Conservation (phyloP, 2,329 filamentous ascomycete species). For the Talaromyces sp. region DNA sequence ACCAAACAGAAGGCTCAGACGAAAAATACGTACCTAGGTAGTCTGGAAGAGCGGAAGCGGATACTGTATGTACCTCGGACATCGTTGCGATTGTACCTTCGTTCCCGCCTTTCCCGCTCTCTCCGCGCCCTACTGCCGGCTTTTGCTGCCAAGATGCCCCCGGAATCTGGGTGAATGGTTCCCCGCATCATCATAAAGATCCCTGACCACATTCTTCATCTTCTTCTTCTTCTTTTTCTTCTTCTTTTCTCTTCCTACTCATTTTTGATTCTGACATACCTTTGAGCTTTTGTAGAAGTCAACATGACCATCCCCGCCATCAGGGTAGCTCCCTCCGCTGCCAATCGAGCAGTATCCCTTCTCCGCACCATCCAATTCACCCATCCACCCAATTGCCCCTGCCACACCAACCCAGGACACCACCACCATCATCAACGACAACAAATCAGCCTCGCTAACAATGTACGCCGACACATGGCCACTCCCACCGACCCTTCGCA, state of each 20-base stretch:
- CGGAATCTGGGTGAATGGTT: neutral
- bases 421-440: conserved; percentile 62
- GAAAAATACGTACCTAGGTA: conserved; percentile 2
- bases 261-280: neutral
- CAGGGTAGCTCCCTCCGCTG: conserved; percentile 47
- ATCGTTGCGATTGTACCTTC: conserved; percentile 1
- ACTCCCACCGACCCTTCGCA: conserved; percentile 70
- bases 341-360: conserved; percentile 55
- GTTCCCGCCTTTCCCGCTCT: conserved; percentile 6
- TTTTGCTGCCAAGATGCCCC: neutral
- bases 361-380: conserved; percentile 89
- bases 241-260: neutral
- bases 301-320: conserved; percentile 42
- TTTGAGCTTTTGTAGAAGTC: neutral
- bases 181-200: conserved; percentile 10
- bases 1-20: neutral
- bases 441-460: conserved; percentile 52
- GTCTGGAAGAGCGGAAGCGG: neutral
- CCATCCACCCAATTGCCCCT: conserved; percentile 84
- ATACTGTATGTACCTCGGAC: conserved; percentile 1
- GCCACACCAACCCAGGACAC: conserved; percentile 83
- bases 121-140: neutral
- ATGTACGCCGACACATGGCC: conserved; percentile 64
- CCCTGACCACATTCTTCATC: neutral
- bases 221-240: neutral